Base-by-base conservation (phyloP, 176 grass and related monocot genomes). In the Ananas comosus region DNA sequence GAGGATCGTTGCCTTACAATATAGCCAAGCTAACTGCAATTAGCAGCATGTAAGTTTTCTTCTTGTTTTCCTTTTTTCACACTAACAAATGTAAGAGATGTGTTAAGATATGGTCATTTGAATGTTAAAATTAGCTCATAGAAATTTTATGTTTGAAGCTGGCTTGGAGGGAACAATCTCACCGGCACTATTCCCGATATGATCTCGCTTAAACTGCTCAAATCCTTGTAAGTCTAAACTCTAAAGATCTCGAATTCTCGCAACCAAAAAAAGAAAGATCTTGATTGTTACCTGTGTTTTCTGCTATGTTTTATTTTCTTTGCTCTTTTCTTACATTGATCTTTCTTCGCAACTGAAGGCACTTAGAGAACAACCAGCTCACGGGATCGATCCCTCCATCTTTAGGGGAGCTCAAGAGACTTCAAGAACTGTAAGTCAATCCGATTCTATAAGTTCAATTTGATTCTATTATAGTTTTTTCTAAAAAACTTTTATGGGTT, bases 11-110 rank as follows among this genome's bases (percentile, higher is more conserved):
- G 65, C 84, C 94, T 64, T 77, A 80, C 65, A 25, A 57, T 64
- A 78, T 99, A 61, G 82, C 67, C n/a, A 99, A 93, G 51, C 80
- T 99, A 29, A 93, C 84, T 53, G 94, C 81, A 49, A 67, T 91
- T 14, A 68, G 80, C 1, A 89, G 74, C 80, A 86, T 93, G 94
- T 99, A 84, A 85, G 78, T 12, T 63, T 79, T 14, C 65, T 53
- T 48, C 47, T 63, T 59, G 64, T 23, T 13, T 49, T 48, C 10
- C 17, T 22, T 70, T 23, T 9, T 33, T 64, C 9, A 71, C 51
- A n/a, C 2, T 33, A 33, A 6, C 29, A 33, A 33, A 59, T 59
- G 19, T 59, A 16, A 61, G 21, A 61, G 56, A 18, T 56, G 12
- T 61, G 21, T 7, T n/a, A 7, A 18, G 21, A 19, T 61, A 18